Base-by-base conservation (phyloP, 1,139 yeast genomes). In the Geotrichum citri-aurantii region DNA sequence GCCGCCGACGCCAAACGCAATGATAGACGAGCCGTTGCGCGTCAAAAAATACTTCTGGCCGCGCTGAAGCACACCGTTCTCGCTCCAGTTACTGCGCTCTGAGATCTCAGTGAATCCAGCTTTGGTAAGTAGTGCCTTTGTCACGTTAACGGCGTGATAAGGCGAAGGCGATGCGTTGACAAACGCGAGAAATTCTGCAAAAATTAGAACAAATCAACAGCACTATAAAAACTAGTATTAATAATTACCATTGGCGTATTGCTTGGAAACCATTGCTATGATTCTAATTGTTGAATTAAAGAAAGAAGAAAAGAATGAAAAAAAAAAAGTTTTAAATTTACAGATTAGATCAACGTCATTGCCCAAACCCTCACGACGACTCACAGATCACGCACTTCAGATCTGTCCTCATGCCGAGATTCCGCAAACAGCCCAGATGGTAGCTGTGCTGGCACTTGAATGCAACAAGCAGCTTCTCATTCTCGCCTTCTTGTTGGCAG, bases 141-240 rank as follows among this genome's bases (percentile, higher is more conserved):
- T 83, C 29, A 81, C 79, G 55, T 82, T 80, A 2, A 92, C 96
- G 1, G 93, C 97, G 73, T 93, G 99, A 72, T 91, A 93, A 0
- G 99, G 98, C 0, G 98, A 87, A 31, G 97, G 98, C 0, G 96
- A 87, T 2, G 80, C 80, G 73, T 91, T 90, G 66, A 93, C 86
- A 69, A 86, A 93, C 60, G 83, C 80, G 58, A 92, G 77, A 68
- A 92, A 89, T 59, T 85, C 88, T 55, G 27, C 24, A 23, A 37
- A 19, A 48, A 50, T 48, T 24, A 48, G 19, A 6, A 19, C 19
- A 49, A 19, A 42, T 2, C 14, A n/a, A 10, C n/a, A n/a, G 24
- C n/a, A 14, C 8, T 23, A n/a, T 24, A 23, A 14, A 7, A 3
- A 11, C 33, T 4, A 47, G 24, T 37, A n/a, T 3, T 14, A 21